Conservation (phyloP, 192 early-diverging fungal species). For the Spinellus fusiger region DNA sequence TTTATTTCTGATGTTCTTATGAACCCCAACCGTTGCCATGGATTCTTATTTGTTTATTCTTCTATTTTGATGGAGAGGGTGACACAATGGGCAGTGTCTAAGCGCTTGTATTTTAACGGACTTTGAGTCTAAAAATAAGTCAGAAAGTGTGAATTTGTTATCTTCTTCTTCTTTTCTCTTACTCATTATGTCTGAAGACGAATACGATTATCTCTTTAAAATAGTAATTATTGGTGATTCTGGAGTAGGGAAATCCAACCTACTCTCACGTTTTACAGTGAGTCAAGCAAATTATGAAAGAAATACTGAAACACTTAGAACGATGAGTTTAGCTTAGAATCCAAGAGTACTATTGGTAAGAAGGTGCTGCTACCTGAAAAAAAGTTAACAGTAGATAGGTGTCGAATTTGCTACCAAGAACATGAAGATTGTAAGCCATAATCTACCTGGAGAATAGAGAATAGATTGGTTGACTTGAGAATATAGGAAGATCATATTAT, state of each 20-base stretch:
- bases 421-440: constrained; percentile 26
- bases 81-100: too few species aligned
- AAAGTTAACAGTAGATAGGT: constrained; percentile 12
- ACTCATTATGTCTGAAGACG: constrained; percentile 41
- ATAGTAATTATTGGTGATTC: constrained; percentile 71
- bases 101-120: too few species aligned
- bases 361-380: not conserved
- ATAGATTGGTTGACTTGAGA: not conserved
- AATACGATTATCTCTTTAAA: constrained; percentile 69
- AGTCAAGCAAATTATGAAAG: constrained; percentile 27
- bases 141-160: not conserved
- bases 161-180: not conserved
- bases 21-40: too few species aligned
- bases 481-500: constrained; percentile 12
- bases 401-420: constrained; percentile 45
- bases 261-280: constrained; percentile 68
- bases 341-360: constrained; percentile 92
- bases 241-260: constrained; percentile 79
- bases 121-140: too few species aligned
- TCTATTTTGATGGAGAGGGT: too few species aligned
- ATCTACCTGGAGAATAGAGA: not conserved
- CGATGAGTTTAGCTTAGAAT: constrained; percentile 96
- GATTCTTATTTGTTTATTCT: too few species aligned
- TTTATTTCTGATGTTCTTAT: too few species aligned
- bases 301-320: constrained; percentile 7